Evolutionary conservation across 2,329 filamentous ascomycete genomes (phyloP).

Genomic region (Colletotrichum sp.): DNA sequence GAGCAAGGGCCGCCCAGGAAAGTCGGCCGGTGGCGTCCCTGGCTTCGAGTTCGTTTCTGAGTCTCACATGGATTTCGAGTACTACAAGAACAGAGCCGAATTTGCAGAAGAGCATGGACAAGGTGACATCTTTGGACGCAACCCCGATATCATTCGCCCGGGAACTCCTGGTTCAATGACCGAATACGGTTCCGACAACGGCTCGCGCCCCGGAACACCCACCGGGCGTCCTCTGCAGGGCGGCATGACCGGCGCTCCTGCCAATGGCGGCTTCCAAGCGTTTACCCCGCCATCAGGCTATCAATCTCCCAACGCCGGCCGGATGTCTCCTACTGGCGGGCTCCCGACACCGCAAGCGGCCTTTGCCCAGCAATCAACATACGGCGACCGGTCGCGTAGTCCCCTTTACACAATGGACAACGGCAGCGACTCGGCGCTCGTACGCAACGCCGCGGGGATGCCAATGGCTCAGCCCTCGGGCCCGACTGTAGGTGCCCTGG

Average conservation of each 20-base stretch:
- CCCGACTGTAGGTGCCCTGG: conserved; percentile 54
- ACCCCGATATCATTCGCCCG: conserved; percentile 62
- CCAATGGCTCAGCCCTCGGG: conserved; percentile 46
- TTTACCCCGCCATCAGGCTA: conserved; percentile 22
- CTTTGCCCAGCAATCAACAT: conserved; percentile 15
- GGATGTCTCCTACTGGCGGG: conserved; percentile 10
- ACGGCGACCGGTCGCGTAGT: conserved; percentile 38
- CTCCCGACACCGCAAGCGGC: conserved; percentile 5
- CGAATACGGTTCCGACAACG: conserved; percentile 39
- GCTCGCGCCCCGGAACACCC: conserved; percentile 58
- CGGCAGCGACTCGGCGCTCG: conserved; percentile 56
- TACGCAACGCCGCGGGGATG: conserved; percentile 57
- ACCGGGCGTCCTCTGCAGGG: conserved; percentile 37
- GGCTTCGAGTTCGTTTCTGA: conserved; percentile 93
- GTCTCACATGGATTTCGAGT: conserved; percentile 84
- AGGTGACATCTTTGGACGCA: conserved; percentile 67
- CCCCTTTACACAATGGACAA: conserved; percentile 56
- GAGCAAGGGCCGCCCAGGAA: conserved; percentile 57
- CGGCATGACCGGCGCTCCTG: conserved; percentile 24
- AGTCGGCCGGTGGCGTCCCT: conserved; percentile 51
- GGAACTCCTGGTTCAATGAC: conserved; percentile 63
- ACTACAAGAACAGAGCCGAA: conserved; percentile 88
- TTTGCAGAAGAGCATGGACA: conserved; percentile 89
- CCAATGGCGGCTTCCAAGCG: conserved; percentile 22
- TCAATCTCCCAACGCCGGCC: conserved; percentile 20